Evolutionary conservation across 345 rosid species (phyloP).

Genomic region (Boechera retrofracta): DNA sequence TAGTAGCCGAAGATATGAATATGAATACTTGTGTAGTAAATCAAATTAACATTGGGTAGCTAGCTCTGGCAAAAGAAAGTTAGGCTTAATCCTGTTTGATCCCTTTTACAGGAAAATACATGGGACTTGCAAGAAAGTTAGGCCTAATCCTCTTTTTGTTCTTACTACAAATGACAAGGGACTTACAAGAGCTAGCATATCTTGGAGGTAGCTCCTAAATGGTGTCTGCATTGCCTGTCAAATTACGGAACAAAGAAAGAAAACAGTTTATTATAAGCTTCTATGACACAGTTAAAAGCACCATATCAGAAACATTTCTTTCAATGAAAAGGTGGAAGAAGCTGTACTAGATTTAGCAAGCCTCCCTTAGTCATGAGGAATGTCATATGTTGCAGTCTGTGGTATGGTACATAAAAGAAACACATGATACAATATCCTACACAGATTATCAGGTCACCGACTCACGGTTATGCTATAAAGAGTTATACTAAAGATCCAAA

Average conservation of each 20-base stretch:
- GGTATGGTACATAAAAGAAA: neutral
- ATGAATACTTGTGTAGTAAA: neutral
- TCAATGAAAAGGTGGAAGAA: neutral
- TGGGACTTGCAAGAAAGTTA: constrained; percentile 39
- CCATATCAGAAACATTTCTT: constrained; percentile 1
- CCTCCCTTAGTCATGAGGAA: neutral
- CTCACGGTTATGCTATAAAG: neutral
- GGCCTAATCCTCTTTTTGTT: neutral
- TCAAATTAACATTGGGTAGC: neutral
- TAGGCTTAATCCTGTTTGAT: neutral
- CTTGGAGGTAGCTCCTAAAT: constrained; percentile 81
- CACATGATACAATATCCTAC: neutral
- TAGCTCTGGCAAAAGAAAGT: neutral
- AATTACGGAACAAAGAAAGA: neutral
- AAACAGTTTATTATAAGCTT: neutral
- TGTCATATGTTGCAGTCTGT: too few relatives aligned
- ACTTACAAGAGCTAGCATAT: constrained; percentile 88
- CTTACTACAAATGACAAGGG: neutral
- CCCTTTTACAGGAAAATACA: constrained; percentile 47
- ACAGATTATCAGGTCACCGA: neutral
- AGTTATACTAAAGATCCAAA: neutral
- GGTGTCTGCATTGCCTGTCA: constrained; percentile 83
- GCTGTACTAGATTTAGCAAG: neutral
- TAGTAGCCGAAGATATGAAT: neutral
- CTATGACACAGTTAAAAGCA: neutral